Conservation (phyloP, 164 flowering plant genomes). For the Liquidambar formosana region DNA sequence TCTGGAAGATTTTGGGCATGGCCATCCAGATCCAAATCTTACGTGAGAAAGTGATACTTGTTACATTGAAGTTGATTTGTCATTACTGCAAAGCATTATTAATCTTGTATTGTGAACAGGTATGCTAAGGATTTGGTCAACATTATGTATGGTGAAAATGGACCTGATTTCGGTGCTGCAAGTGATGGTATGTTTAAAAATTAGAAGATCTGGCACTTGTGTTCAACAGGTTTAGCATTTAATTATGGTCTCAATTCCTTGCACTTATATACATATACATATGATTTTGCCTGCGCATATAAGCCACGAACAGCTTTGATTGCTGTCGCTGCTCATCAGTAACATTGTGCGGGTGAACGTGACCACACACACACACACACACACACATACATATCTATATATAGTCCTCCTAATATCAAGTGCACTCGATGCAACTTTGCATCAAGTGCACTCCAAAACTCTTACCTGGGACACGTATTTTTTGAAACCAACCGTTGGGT, state of each 20-base stretch:
- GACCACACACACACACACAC: too few relatives aligned
- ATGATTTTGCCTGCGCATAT: too few relatives aligned
- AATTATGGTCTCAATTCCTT: neutral
- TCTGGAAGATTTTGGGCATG: slow-evolving; percentile 97
- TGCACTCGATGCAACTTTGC: too few relatives aligned
- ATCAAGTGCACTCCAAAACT: too few relatives aligned
- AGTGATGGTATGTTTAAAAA: slow-evolving; percentile 83
- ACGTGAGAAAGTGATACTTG: slow-evolving; percentile 58
- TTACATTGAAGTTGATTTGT: neutral
- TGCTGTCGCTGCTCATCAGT: too few relatives aligned
- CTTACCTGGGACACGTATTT: too few relatives aligned
- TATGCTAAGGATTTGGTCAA: slow-evolving; percentile 95
- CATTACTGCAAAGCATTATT: neutral
- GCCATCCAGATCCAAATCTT: slow-evolving; percentile 99
- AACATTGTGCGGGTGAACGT: too few relatives aligned
- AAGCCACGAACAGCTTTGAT: too few relatives aligned
- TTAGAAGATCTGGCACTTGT: neutral
- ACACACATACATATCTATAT: too few relatives aligned
- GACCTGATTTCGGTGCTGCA: slow-evolving; percentile 97
- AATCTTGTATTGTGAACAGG: slow-evolving; percentile 36
- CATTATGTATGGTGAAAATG: slow-evolving; percentile 73
- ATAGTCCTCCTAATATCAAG: too few relatives aligned
- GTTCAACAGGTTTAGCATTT: neutral
- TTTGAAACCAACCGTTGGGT: too few relatives aligned
- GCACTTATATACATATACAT: neutral